Evolutionary conservation across 176 grass and related monocot genomes (phyloP).

Genomic region (Melocanna baccifera): DNA sequence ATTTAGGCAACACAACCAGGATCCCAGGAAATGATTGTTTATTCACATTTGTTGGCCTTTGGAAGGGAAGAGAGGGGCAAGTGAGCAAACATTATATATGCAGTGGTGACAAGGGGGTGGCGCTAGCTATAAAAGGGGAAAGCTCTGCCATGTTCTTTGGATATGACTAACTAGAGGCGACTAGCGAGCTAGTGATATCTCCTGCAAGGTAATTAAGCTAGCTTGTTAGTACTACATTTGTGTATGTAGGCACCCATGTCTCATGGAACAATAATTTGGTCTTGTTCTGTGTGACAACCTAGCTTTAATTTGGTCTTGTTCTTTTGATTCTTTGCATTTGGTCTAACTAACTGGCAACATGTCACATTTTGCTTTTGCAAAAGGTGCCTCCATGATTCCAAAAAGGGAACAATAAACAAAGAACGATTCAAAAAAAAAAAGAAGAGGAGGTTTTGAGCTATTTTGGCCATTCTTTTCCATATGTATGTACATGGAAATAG

Average conservation of each 20-base stretch:
- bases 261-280: no score
- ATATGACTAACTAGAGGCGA: not conserved
- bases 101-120: not conserved
- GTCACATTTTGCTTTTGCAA: not conserved
- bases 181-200: not conserved
- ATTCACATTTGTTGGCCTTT: not conserved
- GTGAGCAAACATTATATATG: not conserved
- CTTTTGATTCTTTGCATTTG: not conserved
- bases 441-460: not conserved
- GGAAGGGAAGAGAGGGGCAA: not conserved
- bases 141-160: not conserved
- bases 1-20: slow-evolving; percentile 13
- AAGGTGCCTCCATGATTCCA: not conserved
- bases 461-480: not conserved
- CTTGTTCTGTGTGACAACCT: not conserved
- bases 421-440: not conserved
- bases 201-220: not conserved
- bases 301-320: not conserved
- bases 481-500: not conserved
- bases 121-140: slow-evolving; percentile 12
- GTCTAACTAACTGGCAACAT: not conserved
- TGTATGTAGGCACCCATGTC: no score
- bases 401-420: not conserved
- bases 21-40: slow-evolving; percentile 3
- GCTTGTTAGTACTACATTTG: not conserved